Percentiles rank a stretch among this genome's conserved stretches.
Conservation (phyloP, 164 flowering plant genomes). For the Vitis labrusca region DNA sequence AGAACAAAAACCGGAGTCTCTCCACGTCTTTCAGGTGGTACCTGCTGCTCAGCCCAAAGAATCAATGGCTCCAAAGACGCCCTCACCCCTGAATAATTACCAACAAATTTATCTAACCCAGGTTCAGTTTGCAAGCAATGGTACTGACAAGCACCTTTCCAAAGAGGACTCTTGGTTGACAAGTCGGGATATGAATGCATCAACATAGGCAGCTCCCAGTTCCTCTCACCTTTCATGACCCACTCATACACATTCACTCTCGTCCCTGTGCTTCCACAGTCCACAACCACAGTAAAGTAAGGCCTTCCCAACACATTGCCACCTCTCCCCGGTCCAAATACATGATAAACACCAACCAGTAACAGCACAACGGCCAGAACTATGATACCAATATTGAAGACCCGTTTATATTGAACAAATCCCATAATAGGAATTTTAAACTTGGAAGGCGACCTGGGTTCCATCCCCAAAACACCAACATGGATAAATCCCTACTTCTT, state of each 20-base stretch:
- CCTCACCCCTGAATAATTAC: conserved; percentile 44
- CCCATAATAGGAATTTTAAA: conserved; percentile 20
- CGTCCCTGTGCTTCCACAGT: conserved; percentile 81
- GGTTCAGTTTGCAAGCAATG: conserved; percentile 80
- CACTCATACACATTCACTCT: conserved; percentile 64
- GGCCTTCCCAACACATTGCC: conserved; percentile 10
- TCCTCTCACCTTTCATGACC: conserved; percentile 18
- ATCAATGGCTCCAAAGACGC: conserved; percentile 61
- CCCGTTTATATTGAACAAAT: conserved; percentile 10
- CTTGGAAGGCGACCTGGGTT: conserved; percentile 39
- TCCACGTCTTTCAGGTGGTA: conserved; percentile 43
- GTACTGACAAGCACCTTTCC: conserved; percentile 41
- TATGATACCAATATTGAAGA: conserved; percentile 19
- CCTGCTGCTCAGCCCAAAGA: conserved; percentile 45
- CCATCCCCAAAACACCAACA: conserved; percentile 18
- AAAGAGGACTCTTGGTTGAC: conserved; percentile 20
- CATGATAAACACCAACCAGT: conserved; percentile 16
- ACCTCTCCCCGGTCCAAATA: conserved; percentile 3
- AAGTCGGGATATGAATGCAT: conserved; percentile 51
- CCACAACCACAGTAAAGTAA: conserved; percentile 66
- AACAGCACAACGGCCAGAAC: conserved; percentile 22
- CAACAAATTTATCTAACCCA: conserved; percentile 60
- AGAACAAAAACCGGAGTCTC: conserved; percentile 52
- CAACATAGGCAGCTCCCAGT: conserved; percentile 35
- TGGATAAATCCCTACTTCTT: neutral